Base-by-base conservation (phyloP, 371 early-diverging fungal genomes). In the Smittium culicis region DNA sequence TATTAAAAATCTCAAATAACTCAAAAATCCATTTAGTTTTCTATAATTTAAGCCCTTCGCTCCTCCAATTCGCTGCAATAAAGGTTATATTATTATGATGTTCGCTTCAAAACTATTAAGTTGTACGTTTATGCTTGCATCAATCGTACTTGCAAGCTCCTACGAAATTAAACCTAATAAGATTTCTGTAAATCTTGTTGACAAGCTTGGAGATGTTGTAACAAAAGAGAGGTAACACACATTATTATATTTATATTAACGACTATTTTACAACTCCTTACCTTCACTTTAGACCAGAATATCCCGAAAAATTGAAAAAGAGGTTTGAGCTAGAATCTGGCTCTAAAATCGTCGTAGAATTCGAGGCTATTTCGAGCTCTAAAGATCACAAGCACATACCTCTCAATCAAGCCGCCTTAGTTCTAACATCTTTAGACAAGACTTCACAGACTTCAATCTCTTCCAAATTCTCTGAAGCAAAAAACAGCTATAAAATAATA, bases 351-450 rank as follows among this genome's bases (percentile, higher is more conserved):
- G 54, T 62, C 20, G 58, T 76, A 20, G 35, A 70, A 20, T 76
- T 76, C 54, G 66, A 67, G 35, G 74, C 68, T 0, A 54, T 35
- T 63, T 24, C 20, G 20, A n/a, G 34, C 29, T 24, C n/a, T 20
- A 35, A 27, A 28, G 62, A 28, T 34, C 56, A 57, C 54, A 62
- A 67, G 5, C 54, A 62, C 16, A n/a, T 66, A 55, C 29, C 1
- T 34, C 61, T 76, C 34, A 77, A 74, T 68, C 77, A 77, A 61
- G 77, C 77, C 56, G 17, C 67, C 11, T 72, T 77, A 54, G 74
- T 69, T 35, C 64, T 77, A 35, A 71, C 68, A 54, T 70, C 69
- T 61, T 20, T 54, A 14, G 57, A 54, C 20, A 66, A 70, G 3
- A 67, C 67, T 45, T 64, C 55, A 32, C 76, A 77, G 33, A 35